Base-by-base conservation (phyloP, 2,329 filamentous ascomycete genomes). In the Cladosporium sp. region DNA sequence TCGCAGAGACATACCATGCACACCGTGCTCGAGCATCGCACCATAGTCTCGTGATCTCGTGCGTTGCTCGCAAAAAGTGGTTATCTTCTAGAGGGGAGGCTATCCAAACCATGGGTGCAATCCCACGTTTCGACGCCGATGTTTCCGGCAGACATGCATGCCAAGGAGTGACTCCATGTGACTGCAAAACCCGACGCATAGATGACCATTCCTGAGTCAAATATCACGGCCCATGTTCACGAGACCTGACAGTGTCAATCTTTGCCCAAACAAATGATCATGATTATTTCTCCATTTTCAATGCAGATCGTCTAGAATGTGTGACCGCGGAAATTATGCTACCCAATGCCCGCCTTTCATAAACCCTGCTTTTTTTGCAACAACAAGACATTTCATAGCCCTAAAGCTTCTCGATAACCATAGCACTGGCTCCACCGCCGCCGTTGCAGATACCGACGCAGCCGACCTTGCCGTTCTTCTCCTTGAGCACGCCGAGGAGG, bases 361-460 rank as follows among this genome's bases (percentile, higher is more conserved):
- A 33, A 46, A 55, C 18, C 31, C 26, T 55, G 28, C 52, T 55
- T 55, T 55, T 55, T 55, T 5, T 28, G 11, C 7, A 28, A 31
- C 8, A 31, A 55, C 28, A 55, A 33, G n/a, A 46, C 7, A 21
- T 55, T n/a, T 53, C 52, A 33, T 55, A 55, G 52, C 52, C 56
- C 35, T 56, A 63, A 63, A 77, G 61, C 58, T 70, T 72, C 85
- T 99, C 95, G 74, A 99, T 88, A 69, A 99, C 92, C 71, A 99
- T 83, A 66, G 95, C 95, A 74, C 92, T 96, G 67, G 95, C 95
- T 78, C 95, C 95, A 73, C 95, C 95, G 66, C 95, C 95, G 71
- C 95, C 95, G 80, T 99, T 99, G 88, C 95, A 99, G 77, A 99
- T 98, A 75, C 92, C 95, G 46, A 91, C 94, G 75, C 89, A 91